Base-by-base conservation (phyloP, 2,329 filamentous ascomycete genomes). In the Monilinia polystroma region DNA sequence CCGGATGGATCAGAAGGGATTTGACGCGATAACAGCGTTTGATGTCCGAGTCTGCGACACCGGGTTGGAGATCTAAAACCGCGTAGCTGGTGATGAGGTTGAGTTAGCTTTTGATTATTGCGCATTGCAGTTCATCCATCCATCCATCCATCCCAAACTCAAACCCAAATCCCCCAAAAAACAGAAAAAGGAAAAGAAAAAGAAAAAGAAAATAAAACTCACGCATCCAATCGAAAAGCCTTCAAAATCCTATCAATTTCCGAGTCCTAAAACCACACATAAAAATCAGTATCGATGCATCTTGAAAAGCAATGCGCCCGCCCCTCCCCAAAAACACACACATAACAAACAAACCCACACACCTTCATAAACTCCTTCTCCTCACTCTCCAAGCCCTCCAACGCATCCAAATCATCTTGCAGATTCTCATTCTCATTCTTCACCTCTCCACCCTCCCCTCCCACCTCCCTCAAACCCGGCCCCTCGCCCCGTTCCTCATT, bases 1-100 rank as follows among this genome's bases (percentile, higher is more conserved):
- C 95, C 8, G 95, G 95, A 82, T 99, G 95, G 81, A 99, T 98
- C 59, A 99, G 88, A 67, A 99, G 89, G n/a, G 95, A 99, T 80
- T 97, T 98, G 75, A 92, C 93, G 82, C 95, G 93, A 81, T 98
- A 99, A 72, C 87, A 86, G 73, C 89, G 83, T 80, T 97, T 98
- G 83, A 99, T 98, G 80, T 98, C 95, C 68, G 92, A 93, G 74
- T 98, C 94, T 66, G 95, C 88, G 26, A 98, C 92, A 76, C 95
- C 95, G 4, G 95, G 95, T 78, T 97, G 93, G 56, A 99, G 90
- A 78, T 96, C 95, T 56, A 99, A 89, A 59, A 99, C 92, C 62
- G 94, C 92, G 78, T 99, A 99, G 73, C 89, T 91, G 69, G 63
- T 23, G 29, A 41, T 23, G 12, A n/a, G 14, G 26, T 66, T 43